Percentiles rank a stretch among this genome's conserved stretches.
Conservation (phyloP, 2,329 filamentous ascomycete species). For the Ophiostoma sp. region DNA sequence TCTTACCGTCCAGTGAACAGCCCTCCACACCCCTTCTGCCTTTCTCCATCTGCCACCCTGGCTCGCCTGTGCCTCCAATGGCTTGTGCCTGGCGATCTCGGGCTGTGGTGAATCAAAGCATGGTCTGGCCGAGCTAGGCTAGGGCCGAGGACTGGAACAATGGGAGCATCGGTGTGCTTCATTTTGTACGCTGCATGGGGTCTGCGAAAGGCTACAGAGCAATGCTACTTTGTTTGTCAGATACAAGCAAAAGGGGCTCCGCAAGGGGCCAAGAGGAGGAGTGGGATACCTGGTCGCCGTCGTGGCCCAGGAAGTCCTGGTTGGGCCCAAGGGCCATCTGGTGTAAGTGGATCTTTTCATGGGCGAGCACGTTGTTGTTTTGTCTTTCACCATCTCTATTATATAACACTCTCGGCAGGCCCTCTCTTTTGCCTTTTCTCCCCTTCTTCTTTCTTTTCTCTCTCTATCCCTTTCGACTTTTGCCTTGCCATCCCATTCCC, state of each 20-base stretch:
- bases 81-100: conserved; percentile 18
- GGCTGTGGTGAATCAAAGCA: background rate
- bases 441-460: conserved; percentile 5
- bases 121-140: background rate
- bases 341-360: conserved; percentile 4
- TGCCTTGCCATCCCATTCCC: conserved; percentile 6
- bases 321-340: background rate
- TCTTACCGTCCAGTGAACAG: background rate
- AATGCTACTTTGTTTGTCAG: background rate
- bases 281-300: background rate
- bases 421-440: conserved; percentile 9
- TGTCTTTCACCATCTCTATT: background rate
- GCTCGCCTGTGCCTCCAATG: background rate
- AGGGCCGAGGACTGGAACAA: background rate
- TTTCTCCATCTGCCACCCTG: background rate
- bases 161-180: background rate
- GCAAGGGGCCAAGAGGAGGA: background rate
- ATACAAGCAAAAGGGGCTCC: background rate
- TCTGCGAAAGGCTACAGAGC: background rate
- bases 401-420: background rate
- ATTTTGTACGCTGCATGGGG: background rate
- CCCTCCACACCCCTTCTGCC: background rate
- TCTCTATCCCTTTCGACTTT: conserved; percentile 15
- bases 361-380: background rate
- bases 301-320: background rate